These are phyloP conservation scores for Eutrema japonicum DNA, from an alignment of 345 rosid genomes.

Conservation along the genomic window DNA sequence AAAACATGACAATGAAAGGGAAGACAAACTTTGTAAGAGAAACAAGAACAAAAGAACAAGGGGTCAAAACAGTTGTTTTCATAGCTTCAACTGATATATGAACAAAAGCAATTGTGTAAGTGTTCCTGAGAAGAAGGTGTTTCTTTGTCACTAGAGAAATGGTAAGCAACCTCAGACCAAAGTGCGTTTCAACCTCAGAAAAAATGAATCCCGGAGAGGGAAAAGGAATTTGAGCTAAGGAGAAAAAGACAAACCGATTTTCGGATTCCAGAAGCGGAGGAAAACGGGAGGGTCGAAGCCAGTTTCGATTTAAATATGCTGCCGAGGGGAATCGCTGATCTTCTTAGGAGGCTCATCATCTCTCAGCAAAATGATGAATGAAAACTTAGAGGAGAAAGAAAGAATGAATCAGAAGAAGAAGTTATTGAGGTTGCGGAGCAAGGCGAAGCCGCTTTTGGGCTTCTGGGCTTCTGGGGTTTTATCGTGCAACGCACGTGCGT, in stretches of 20 bases:
- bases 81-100: not conserved
- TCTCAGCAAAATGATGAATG: slow-evolving; percentile 5
- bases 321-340: slow-evolving; percentile 39
- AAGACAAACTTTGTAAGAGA: not conserved
- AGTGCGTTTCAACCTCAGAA: not conserved
- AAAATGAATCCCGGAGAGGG: too few relatives aligned
- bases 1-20: not conserved
- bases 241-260: slow-evolving; percentile 37
- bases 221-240: too few relatives aligned
- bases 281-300: slow-evolving; percentile 29
- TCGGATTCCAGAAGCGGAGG: slow-evolving; percentile 35
- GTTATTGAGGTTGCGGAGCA: slow-evolving; percentile 17
- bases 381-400: not conserved
- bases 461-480: slow-evolving; percentile 35
- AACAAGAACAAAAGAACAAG: not conserved
- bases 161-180: not conserved
- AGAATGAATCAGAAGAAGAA: slow-evolving; percentile 11
- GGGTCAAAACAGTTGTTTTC: not conserved
- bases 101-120: not conserved
- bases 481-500: slow-evolving; percentile 18
- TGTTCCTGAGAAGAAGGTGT: slow-evolving; percentile 5
- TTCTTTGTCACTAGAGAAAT: not conserved
- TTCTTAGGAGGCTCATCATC: slow-evolving; percentile 45
- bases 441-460: slow-evolving; percentile 8
- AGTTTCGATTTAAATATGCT: slow-evolving; percentile 27